Evolutionary conservation across 2,329 filamentous ascomycete species (phyloP), one percentile per base, ranked within the genome.

Genomic region (Ophiostoma angusticollis): DNA sequence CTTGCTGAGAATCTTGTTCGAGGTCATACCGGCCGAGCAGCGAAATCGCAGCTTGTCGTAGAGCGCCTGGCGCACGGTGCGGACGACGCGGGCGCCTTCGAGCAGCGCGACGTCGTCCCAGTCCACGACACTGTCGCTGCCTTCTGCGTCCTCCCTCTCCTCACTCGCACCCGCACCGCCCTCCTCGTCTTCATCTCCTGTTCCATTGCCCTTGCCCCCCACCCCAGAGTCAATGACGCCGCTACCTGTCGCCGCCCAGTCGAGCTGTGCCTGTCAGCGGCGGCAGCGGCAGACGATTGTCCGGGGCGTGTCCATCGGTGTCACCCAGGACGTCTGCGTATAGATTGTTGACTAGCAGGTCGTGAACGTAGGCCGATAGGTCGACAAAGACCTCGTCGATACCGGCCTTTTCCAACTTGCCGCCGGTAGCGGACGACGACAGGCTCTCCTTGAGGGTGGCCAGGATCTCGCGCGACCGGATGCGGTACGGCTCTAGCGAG

Each of bases 331-430:
- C 80, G 0, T 31, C 40, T 0, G 84, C 77, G 57, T 85, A 94
- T 37, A 83, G 66, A 48, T 83, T 68, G 7, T 41, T 9, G 29
- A 94, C 59, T 35, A 98, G 62, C 22, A 82, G 67, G 2, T 69
- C 68, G 57, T 93, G 83, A 3, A 95, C 72, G 44, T 95, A 81
- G 1, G 81, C 79, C 9, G 85, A 93, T 35, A 98, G 60, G 58
- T 98, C 91, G 44, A 96, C 64, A 54, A 95, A 98, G 8, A 95
- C 86, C 59, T 98, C 91, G 55, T 98, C 91, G 40, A 96, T 83
- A 52, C 85, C 80, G 14, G 89, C 91, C 56, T 96, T 98, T 63
- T 98, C 89, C 31, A 70, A 76, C 54, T 85, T 82, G 45, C 77
- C 56, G 16, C 27, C 35, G 13, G 13, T 28, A 5, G 31, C 72